Conservation (phyloP, 202 grass and related monocot species). For the Cymbopogon flexuosus region DNA sequence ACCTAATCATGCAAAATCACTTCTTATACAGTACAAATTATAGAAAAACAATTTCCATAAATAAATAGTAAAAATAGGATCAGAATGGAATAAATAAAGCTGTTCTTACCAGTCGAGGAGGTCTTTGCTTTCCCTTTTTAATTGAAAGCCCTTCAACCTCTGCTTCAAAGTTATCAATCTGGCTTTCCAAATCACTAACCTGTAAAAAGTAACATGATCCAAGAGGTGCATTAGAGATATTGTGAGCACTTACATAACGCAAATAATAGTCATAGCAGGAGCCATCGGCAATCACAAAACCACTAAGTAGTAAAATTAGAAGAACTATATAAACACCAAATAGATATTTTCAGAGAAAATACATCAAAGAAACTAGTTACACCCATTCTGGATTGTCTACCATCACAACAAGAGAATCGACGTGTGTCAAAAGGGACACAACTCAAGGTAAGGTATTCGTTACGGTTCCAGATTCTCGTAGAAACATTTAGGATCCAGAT, state of each 20-base stretch:
- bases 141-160: constrained; percentile 97
- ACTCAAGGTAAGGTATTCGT: neutral
- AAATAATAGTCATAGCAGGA: neutral
- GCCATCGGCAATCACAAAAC: constrained; percentile 12
- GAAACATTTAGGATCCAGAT: neutral
- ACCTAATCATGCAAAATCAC: constrained; percentile 55
- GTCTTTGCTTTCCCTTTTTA: constrained; percentile 91
- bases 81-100: constrained; percentile 9
- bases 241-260: neutral
- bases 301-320: neutral
- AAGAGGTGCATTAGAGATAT: constrained; percentile 8
- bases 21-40: constrained; percentile 11
- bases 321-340: constrained; percentile 14
- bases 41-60: constrained; percentile 2
- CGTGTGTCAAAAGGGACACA: neutral
- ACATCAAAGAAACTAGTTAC: constrained; percentile 22
- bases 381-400: neutral
- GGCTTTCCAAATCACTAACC: constrained; percentile 94
- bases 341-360: constrained; percentile 17
- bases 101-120: constrained; percentile 74
- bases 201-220: constrained; percentile 32
- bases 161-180: constrained; percentile 96
- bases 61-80: constrained; percentile 18
- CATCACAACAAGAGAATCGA: neutral
- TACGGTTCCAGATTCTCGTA: neutral